Evolutionary conservation across 176 grass and related monocot species (phyloP).

Genomic region (Calamus simplicifolius): DNA sequence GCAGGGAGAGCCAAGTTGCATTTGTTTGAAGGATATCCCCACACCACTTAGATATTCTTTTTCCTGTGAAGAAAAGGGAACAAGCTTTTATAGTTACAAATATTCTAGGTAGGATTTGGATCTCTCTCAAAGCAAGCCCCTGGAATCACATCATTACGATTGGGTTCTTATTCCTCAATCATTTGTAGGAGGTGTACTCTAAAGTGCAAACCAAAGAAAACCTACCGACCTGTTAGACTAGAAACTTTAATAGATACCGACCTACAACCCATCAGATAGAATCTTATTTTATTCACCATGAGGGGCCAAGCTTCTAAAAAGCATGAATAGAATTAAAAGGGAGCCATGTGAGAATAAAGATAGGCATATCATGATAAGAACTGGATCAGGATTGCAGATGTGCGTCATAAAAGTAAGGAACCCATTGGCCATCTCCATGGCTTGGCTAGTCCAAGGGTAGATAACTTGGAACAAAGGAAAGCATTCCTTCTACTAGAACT

Average conservation of each 20-base stretch:
- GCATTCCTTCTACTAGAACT: neutral
- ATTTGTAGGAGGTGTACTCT: conserved; percentile 2
- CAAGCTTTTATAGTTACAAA: conserved; percentile 1
- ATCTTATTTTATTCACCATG: neutral
- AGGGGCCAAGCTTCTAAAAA: neutral
- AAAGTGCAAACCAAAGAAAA: conserved; percentile 1
- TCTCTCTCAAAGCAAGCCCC: neutral
- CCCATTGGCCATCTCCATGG: neutral
- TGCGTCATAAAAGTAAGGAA: neutral
- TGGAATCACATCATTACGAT: conserved; percentile 7
- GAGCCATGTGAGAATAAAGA: conserved; percentile 5
- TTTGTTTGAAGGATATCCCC: too few species aligned
- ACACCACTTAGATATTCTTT: neutral
- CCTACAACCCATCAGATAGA: neutral
- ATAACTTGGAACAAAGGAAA: too few species aligned
- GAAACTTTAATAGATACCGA: conserved; percentile 3
- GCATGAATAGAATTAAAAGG: neutral
- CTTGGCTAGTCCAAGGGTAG: neutral
- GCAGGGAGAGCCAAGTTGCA: too few species aligned
- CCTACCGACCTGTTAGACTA: neutral
- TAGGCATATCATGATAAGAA: conserved; percentile 1
- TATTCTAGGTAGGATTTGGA: conserved; percentile 5
- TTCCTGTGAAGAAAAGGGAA: neutral
- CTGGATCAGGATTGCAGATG: conserved; percentile 2
- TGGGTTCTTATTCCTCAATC: conserved; percentile 12